Conservation (phyloP, 2,329 filamentous ascomycete species). For the Eutypella sp. region DNA sequence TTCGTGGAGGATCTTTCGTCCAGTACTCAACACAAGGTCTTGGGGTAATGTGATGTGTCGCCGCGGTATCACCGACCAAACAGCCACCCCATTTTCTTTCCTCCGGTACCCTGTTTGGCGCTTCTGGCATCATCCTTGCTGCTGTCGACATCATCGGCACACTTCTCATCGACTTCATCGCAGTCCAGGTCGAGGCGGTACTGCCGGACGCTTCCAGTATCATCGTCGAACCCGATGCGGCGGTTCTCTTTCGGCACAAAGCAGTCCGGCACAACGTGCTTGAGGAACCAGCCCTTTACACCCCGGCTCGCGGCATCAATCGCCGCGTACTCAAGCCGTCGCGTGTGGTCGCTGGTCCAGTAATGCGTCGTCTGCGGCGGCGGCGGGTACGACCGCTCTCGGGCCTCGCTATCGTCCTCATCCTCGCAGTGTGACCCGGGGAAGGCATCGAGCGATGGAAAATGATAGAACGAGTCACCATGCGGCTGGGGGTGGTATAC, state of each 20-base stretch:
- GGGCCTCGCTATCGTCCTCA: constrained; percentile 10
- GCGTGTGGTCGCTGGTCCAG: constrained; percentile 61
- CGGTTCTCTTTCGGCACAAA: constrained; percentile 46
- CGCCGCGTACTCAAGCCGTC: constrained; percentile 60
- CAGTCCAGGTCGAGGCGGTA: constrained; percentile 56
- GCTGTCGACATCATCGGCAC: constrained; percentile 6
- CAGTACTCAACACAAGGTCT: too few species aligned
- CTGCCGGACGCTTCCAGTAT: constrained; percentile 57
- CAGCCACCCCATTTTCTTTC: background rate
- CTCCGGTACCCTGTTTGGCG: background rate
- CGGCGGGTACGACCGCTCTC: constrained; percentile 29
- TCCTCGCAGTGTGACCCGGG: constrained; percentile 9
- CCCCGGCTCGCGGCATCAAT: constrained; percentile 59
- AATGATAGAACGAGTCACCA: constrained; percentile 42
- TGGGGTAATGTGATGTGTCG: too few species aligned
- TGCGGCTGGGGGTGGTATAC: constrained; percentile 19
- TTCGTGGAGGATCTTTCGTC: background rate
- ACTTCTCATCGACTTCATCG: constrained; percentile 29
- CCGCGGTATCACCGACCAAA: background rate
- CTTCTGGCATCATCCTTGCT: background rate
- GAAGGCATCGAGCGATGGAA: constrained; percentile 38
- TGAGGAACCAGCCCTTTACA: constrained; percentile 55
- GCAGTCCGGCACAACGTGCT: constrained; percentile 56
- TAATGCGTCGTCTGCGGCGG: constrained; percentile 60
- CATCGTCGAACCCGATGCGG: constrained; percentile 55